Base-by-base conservation (phyloP, 768 basidiomycete species). In the Kwoniella newhampshirensis region DNA sequence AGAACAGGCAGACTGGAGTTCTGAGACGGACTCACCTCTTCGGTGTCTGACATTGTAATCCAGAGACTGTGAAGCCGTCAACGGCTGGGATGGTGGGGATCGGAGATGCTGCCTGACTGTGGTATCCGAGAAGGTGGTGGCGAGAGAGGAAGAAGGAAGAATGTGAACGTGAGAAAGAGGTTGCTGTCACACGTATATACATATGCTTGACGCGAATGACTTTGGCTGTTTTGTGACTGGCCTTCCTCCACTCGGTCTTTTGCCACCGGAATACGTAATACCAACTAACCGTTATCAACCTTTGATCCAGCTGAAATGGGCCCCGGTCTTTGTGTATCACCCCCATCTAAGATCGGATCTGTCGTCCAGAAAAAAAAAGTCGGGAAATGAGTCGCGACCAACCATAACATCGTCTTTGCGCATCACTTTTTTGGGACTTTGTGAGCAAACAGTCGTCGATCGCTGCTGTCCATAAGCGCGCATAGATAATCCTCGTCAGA, bases 31-130 rank as follows among this genome's bases (percentile, higher is more conserved):
- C 68, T 62, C 37, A 70, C 68, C 15, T 64, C 65, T 37, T 64
- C 63, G 48, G 58, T 60, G 27, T 71, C 69, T 30, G 69, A 71
- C 69, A 71, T 71, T 4, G 8, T 56, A 50, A 30, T 27, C 35
- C 4, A 18, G 21, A 23, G 27, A 4, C 26, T 25, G 37, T 7
- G 4, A 4, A 4, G 35, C 27, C 15, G 7, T 2, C 39, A 27
- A 26, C 4, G 15, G 36, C 36, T 9, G 27, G 41, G 12, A 20
- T 20, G 51, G 49, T 13, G n/a, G 35, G 3, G 48, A 40, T 49
- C 13, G n/a, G 32, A 51, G 45, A 6, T 51, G 35, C 39, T 53
- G 46, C 21, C 15, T 13, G 27, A 40, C 28, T 11, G 41, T 37
- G 28, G 27, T 23, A 53, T 36, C 3, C 41, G 25, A 21, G 50